Base-by-base conservation (phyloP, 73 alveolate species). In the Loxodes magnus region DNA sequence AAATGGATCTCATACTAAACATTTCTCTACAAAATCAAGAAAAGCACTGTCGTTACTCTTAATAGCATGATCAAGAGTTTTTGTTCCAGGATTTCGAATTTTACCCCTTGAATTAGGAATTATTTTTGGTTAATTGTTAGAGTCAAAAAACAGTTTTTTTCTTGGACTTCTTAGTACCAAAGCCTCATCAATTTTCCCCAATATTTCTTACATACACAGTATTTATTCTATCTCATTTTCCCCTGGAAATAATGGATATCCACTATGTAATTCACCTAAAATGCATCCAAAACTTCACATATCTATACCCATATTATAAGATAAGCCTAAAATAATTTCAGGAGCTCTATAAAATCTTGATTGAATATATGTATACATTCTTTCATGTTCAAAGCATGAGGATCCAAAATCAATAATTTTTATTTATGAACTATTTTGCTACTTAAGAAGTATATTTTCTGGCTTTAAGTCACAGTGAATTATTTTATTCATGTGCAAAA, bases 381-480 rank as follows among this genome's bases (percentile, higher is more conserved):
- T n/a, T 17, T 55, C 52, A 27, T 38, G 67, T n/a, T 43, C 22
- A 23, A 43, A 55, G 21, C 69, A 55, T 10, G 67, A 43, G 9
- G 67, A 43, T 10, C 97, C 98, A 53, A 88, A 88, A 58, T 88
- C 98, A 27, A 88, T 88, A 46, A 88, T 57, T 48, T 86, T 88
- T 4, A 84, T 55, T n/a, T 85, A 85, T 15, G 73, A 49, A 34
- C 64, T 59, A 31, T 76, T 74, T 34, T 67, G 63, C 22, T 64
- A 53, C 23, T 71, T 81, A 14, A 84, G 58, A 33, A 88, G 63
- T 27, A 88, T 75, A 59, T 88, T 88, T 57, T 88, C 98, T 14
- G 98, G 98, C 44, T 88, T 88, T 44, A 88, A 51, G 57, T 88
- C 98, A 34, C 96, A 84, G 57, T 88, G 98, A 29, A 88, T 82